These are phyloP conservation scores for Trichoderma brevicompactum DNA, from an alignment of 2,329 filamentous ascomycete species.

Conservation along the genomic window DNA sequence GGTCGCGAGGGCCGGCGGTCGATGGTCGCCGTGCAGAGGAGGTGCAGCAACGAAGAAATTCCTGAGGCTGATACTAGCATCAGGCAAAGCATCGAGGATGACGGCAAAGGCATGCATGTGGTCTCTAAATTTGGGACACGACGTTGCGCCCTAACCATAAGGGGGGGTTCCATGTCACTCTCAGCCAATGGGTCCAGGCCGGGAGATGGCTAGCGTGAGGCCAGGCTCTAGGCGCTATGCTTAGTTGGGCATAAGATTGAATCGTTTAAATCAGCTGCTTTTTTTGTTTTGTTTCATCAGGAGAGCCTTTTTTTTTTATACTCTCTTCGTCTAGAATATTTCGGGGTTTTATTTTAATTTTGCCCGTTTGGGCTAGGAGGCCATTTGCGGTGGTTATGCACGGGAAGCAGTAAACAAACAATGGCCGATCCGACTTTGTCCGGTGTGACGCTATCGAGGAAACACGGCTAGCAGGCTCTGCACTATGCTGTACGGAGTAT, in stretches of 20 bases:
- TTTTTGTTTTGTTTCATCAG: conserved; percentile 26
- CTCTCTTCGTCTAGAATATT: neutral
- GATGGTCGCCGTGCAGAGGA: no score
- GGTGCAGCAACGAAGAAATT: conserved; percentile 11
- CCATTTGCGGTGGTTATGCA: neutral
- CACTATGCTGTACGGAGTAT: neutral
- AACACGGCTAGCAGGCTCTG: neutral
- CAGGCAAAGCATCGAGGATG: neutral
- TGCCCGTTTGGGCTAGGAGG: neutral
- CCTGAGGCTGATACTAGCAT: neutral
- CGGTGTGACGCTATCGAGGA: neutral
- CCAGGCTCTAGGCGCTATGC: neutral
- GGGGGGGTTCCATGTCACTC: neutral
- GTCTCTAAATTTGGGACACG: conserved; percentile 25
- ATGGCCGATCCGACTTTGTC: conserved; percentile 18
- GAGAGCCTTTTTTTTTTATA: neutral
- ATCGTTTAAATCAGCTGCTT: conserved; percentile 3
- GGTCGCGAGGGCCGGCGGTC: no score
- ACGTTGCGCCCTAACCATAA: conserved; percentile 12
- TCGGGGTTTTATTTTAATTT: neutral
- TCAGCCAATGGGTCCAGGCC: conserved; percentile 17
- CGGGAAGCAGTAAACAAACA: neutral
- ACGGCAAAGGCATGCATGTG: conserved; percentile 26
- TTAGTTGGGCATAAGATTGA: neutral
- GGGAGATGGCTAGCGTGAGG: conserved; percentile 14